A percentile compares a stretch with the other conserved stretches of the same genome.
These are phyloP conservation scores for Nitzschia palea DNA, from an alignment of 108 stramenopile species.

Conservation along the genomic window DNA sequence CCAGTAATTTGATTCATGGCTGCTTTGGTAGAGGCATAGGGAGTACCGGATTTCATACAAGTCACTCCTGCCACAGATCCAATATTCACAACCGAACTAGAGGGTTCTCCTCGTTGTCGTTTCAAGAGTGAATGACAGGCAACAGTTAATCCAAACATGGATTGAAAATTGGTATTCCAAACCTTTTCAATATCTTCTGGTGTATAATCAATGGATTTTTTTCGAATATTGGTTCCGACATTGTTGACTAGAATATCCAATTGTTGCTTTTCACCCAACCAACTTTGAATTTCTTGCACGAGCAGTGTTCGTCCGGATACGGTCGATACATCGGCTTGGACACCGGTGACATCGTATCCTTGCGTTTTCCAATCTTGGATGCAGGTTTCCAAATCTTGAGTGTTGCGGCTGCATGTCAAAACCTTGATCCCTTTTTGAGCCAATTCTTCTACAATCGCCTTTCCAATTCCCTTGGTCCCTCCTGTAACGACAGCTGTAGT, in stretches of 20 bases:
- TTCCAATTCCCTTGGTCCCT: conserved; percentile 83
- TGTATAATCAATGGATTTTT: conserved; percentile 84
- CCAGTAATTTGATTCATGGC: conserved; percentile 96
- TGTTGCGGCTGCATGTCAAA: conserved; percentile 71
- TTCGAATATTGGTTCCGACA: conserved; percentile 94
- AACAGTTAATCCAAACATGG: conserved; percentile 74
- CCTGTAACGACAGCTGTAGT: conserved; percentile 81
- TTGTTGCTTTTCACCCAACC: conserved; percentile 36
- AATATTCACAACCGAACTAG: conserved; percentile 86
- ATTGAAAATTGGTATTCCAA: conserved; percentile 85
- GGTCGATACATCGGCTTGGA: conserved; percentile 76
- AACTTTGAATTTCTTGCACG: conserved; percentile 38
- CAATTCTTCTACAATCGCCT: conserved; percentile 55
- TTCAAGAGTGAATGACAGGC: conserved; percentile 67
- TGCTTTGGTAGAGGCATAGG: conserved; percentile 87
- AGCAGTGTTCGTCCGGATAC: conserved; percentile 56
- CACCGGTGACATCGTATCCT: conserved; percentile 62
- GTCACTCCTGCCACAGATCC: conserved; percentile 91
- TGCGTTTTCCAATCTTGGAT: conserved; percentile 62
- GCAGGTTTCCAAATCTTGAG: conserved; percentile 57
- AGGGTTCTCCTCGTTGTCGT: conserved; percentile 28
- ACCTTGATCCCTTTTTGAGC: conserved; percentile 52
- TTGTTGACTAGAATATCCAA: conserved; percentile 96
- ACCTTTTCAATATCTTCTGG: conserved; percentile 78
- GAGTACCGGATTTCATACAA: conserved; percentile 85